phyloP scores from a whole-genome alignment of 176 grass and related monocot species.

The Rhipidocladum racemiflorum region DNA sequence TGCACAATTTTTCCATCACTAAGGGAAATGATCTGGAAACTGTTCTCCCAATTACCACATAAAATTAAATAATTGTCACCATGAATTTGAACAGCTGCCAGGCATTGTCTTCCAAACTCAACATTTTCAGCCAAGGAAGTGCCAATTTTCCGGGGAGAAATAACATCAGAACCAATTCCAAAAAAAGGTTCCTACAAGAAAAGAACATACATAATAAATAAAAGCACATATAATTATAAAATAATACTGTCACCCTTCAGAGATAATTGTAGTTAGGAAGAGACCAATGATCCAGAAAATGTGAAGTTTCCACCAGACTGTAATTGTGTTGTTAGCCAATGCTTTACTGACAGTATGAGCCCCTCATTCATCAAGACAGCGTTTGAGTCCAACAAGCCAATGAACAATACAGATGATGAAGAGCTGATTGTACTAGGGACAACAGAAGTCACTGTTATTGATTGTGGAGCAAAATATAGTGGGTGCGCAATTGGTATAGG shows the following conservation, averaged over 20 bases:
- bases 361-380: constrained; percentile 66
- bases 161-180: constrained; percentile 90
- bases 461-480: constrained; percentile 91
- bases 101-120: constrained; percentile 86
- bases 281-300: constrained; percentile 94
- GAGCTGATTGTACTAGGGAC: constrained; percentile 42
- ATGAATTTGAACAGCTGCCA: constrained; percentile 71
- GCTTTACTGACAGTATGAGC: constrained; percentile 73
- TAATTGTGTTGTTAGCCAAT: constrained; percentile 85
- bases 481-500: constrained; percentile 93
- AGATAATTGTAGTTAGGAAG: constrained; percentile 19
- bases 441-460: constrained; percentile 74
- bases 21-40: constrained; percentile 92
- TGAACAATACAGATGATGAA: constrained; percentile 41
- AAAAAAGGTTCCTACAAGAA: constrained; percentile 81
- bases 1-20: constrained; percentile 94
- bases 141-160: constrained; percentile 76
- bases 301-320: constrained; percentile 92
- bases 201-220: no score
- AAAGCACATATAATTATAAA: no score
- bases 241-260: background rate
- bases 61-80: constrained; percentile 90
- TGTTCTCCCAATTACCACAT: constrained; percentile 98
- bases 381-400: constrained; percentile 55
- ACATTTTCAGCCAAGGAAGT: constrained; percentile 85